Evolutionary conservation across 345 rosid genomes (phyloP), one percentile per base, ranked within the genome.

Genomic region (Salix dunnii): DNA sequence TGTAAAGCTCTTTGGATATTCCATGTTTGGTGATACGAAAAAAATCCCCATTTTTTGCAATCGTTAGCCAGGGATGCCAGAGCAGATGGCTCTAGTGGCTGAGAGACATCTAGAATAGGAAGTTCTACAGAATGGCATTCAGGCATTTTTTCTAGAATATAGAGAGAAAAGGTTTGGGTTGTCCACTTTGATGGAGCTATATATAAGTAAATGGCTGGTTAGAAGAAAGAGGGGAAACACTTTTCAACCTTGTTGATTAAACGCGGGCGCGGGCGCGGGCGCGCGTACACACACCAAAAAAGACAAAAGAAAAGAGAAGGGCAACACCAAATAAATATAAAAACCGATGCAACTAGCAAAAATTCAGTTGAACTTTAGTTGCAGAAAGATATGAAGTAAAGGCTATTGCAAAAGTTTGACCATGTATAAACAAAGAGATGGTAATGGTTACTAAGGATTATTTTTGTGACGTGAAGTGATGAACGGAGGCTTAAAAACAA

Each of bases 11-110:
- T 36, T 78, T 81, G 36, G 85, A 63, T 70, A 83, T 74, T 68
- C 86, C 86, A 76, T 85, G 86, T 62, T 79, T 85, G 68, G 75
- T 79, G 28, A 87, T 79, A 62, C 66, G 79, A 73, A 87, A 87
- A 87, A 71, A 85, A 87, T 21, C 90, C 86, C 87, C 87, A 83
- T 68, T 66, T 61, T 72, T 75, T 77, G 72, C 86, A 85, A 68
- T 88, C 85, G 62, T 70, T 67, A 23, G 71, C 27, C 8, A 87
- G 78, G 31, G 83, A 79, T 1, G 65, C 60, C 11, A 84, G 30
- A 62, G 71, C 66, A 14, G 81, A 68, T 21, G 83, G 70, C 27
- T 66, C 20, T 65, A 75, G 25, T 40, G 83, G 86, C 82, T 75
- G 80, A 30, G 83, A 84, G 42, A 87, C 55, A 61, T 81, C 87